Conservation (phyloP, 1,139 yeast genomes). For the Lodderomyces jiufengensis region DNA sequence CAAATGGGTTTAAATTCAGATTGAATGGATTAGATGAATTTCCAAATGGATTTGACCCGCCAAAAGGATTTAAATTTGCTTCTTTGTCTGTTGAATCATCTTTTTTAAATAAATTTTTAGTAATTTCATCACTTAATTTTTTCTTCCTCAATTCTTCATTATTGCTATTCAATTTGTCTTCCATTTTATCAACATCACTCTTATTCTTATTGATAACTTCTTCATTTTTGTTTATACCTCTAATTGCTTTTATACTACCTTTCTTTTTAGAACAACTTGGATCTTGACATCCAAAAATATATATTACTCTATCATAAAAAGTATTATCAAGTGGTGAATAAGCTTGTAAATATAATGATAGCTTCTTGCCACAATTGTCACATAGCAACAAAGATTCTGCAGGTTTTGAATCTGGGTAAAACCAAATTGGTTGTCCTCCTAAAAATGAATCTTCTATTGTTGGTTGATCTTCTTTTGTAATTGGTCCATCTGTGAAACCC, state of each 20-base stretch:
- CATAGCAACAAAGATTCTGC: slow-evolving; percentile 52
- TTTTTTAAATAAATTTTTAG: slow-evolving; percentile 38
- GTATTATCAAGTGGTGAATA: slow-evolving; percentile 71
- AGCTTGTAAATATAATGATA: slow-evolving; percentile 75
- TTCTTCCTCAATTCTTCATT: slow-evolving; percentile 28
- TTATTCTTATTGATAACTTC: slow-evolving; percentile 38
- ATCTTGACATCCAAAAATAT: slow-evolving; percentile 71
- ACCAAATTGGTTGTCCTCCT: slow-evolving; percentile 70
- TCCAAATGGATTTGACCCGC: slow-evolving; percentile 27
- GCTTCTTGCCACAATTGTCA: slow-evolving; percentile 54
- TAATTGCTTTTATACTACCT: slow-evolving; percentile 68
- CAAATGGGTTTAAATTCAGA: slow-evolving; percentile 9
- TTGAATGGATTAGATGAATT: slow-evolving; percentile 10
- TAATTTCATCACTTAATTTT: slow-evolving; percentile 41
- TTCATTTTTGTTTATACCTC: slow-evolving; percentile 69
- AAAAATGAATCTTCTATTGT: slow-evolving; percentile 71
- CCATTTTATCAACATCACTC: slow-evolving; percentile 36
- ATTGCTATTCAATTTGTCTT: slow-evolving; percentile 40
- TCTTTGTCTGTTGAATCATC: slow-evolving; percentile 15
- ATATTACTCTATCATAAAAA: slow-evolving; percentile 76
- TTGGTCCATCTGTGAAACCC: slow-evolving; percentile 62
- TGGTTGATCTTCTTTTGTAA: slow-evolving; percentile 42
- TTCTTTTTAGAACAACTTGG: slow-evolving; percentile 60
- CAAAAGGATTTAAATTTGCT: slow-evolving; percentile 36
- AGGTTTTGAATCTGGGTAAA: slow-evolving; percentile 57